A percentile compares a stretch with the other conserved stretches of the same genome.
These are phyloP conservation scores for Penicillium pulvis DNA, from an alignment of 495 filamentous ascomycete species.

Conservation along the genomic window DNA sequence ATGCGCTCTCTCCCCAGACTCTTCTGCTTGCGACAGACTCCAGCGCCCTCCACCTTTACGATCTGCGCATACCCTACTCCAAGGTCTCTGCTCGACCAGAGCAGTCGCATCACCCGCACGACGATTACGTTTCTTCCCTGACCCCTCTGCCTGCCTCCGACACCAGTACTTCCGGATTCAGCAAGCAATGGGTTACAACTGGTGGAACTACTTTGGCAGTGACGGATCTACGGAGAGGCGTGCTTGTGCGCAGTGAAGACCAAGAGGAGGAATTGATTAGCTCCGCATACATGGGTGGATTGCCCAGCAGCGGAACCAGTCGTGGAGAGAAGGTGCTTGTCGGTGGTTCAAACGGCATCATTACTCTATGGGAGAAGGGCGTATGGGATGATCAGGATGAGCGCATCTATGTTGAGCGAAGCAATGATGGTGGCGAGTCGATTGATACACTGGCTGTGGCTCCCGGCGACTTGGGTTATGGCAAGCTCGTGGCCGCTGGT, in stretches of 20 bases:
- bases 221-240: constrained; percentile 80
- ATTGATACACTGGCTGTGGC: constrained; percentile 69
- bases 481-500: constrained; percentile 72
- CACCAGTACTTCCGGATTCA: constrained; percentile 78
- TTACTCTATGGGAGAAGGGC: constrained; percentile 92
- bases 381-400: constrained; percentile 95
- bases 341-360: constrained; percentile 74
- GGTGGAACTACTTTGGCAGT: constrained; percentile 88
- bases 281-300: constrained; percentile 68
- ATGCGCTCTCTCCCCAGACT: constrained; percentile 81
- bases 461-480: constrained; percentile 64
- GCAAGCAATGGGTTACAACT: constrained; percentile 90
- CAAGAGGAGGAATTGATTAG: constrained; percentile 91
- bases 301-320: constrained; percentile 61
- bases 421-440: constrained; percentile 61
- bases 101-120: constrained; percentile 81
- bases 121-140: constrained; percentile 90
- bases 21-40: constrained; percentile 90
- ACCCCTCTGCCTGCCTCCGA: constrained; percentile 77
- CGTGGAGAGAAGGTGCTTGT: constrained; percentile 77
- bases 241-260: constrained; percentile 83
- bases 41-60: constrained; percentile 84
- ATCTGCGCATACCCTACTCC: constrained; percentile 71
- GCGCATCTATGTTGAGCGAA: constrained; percentile 69
- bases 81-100: constrained; percentile 60